Evolutionary conservation across 2,329 filamentous ascomycete genomes (phyloP).

Genomic region (Beauveria asiatica): DNA sequence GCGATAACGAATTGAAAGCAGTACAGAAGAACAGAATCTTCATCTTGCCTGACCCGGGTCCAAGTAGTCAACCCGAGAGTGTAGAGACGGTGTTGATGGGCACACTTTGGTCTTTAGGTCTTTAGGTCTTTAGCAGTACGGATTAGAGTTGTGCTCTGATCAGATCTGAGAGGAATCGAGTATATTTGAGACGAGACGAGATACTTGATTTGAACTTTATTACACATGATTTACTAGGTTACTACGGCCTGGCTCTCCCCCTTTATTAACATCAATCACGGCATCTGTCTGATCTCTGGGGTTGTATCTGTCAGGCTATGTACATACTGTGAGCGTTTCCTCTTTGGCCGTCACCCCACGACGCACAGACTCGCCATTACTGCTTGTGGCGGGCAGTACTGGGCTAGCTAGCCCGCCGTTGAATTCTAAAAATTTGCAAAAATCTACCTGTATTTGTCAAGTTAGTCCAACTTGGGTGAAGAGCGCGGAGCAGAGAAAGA

Average conservation of each 20-base stretch:
- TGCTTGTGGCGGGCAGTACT: neutral
- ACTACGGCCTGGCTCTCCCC: neutral
- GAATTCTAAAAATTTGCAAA: neutral
- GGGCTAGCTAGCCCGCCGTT: neutral
- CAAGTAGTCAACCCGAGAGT: neutral
- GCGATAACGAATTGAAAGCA: conserved; percentile 35
- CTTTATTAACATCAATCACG: neutral
- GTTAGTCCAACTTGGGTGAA: neutral
- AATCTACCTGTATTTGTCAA: neutral
- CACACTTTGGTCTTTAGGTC: neutral
- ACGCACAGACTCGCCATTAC: conserved; percentile 3
- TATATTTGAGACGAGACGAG: neutral
- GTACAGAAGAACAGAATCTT: conserved; percentile 36
- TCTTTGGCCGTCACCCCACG: neutral
- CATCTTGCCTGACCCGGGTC: conserved; percentile 18
- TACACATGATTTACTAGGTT: neutral
- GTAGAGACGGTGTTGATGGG: neutral
- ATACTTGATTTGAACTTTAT: neutral
- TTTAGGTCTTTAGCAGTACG: no score
- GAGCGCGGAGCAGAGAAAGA: neutral
- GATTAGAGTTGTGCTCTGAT: neutral
- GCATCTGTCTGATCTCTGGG: neutral
- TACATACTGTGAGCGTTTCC: neutral
- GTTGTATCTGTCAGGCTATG: neutral
- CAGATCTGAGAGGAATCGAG: neutral